phyloP scores from a whole-genome alignment of 208 protist genomes.

The Porcisia deanei region DNA sequence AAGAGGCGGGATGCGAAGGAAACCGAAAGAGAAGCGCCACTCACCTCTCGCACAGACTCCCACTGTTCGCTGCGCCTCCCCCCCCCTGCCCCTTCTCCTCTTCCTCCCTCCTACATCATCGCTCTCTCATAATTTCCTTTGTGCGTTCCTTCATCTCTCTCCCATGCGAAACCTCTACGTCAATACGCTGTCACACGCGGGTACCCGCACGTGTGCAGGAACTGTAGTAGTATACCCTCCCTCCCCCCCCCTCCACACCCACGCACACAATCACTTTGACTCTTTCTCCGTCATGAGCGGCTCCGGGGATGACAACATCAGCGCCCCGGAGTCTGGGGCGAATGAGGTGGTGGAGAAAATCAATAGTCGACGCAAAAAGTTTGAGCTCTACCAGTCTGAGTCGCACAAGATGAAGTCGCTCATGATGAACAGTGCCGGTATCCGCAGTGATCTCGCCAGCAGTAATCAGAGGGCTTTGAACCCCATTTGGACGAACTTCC shows the following conservation, averaged over 20 bases:
- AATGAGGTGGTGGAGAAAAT: constrained; percentile 48
- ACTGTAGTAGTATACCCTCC: too few relatives aligned
- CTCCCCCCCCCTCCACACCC: neutral
- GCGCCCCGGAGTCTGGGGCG: constrained; percentile 27
- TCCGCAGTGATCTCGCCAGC: constrained; percentile 54
- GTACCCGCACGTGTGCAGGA: too few relatives aligned
- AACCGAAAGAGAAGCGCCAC: neutral
- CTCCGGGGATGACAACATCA: constrained; percentile 29
- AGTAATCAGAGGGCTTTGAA: constrained; percentile 58
- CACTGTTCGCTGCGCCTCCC: neutral
- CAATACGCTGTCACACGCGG: too few relatives aligned
- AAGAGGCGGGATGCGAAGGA: neutral
- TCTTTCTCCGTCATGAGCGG: constrained; percentile 14
- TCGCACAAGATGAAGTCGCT: constrained; percentile 85
- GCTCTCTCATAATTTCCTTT: too few relatives aligned
- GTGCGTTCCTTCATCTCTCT: neutral
- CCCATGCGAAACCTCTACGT: too few relatives aligned
- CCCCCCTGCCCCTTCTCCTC: neutral
- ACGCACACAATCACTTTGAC: neutral
- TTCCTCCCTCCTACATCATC: neutral
- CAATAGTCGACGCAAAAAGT: constrained; percentile 44
- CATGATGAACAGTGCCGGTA: constrained; percentile 78
- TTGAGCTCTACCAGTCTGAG: constrained; percentile 78
- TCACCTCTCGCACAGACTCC: neutral
- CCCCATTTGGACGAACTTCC: constrained; percentile 76